Evolutionary conservation across 139 green algal genomes (phyloP), one percentile per base, ranked within the genome.

Genomic region (Coccomyxa sp.): DNA sequence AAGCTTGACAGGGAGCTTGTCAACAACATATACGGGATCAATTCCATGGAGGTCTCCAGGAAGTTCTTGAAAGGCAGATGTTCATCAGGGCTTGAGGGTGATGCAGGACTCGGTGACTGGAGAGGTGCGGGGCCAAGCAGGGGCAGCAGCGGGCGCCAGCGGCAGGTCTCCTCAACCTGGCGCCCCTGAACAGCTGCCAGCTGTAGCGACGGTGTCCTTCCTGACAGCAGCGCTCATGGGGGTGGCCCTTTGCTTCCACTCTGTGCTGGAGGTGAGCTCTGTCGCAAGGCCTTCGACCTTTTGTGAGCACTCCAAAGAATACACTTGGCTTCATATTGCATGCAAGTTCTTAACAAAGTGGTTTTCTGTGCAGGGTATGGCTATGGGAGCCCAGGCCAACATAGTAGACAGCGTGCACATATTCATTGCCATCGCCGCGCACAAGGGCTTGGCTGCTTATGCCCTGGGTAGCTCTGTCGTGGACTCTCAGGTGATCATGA

Each of bases 361-460:
- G 18, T 1, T 71, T 9, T 25, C 10, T 28, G 18, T 71, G 82
- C 77, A 85, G 83, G 93, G 93, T 10, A 88, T 91, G 59, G 93
- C 93, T 21, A 88, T 96, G 87, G 93, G 93, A 0, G 93, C 93
- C 12, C 93, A 97, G 86, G 75, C 68, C 86, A 67, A 91, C 67
- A 87, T 95, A 76, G 80, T 85, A 28, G 85, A 87, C 66, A 93
- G 91, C 18, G 51, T 92, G 25, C 91, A 97, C 84, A 95, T 97
- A 82, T 94, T 97, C 86, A 89, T 97, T 58, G 93, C 93, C 28
- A 95, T 97, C 67, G 89, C 86, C 25, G 89, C 88, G 51, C 92
- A 95, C 82, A 95, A 96, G 85, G 93, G 93, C 1, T 88, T 96
- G 79, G 93, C 93, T 10, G 93, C 93, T 0, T 96, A 96, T 81